Percentiles rank a stretch among this genome's conserved stretches.
These are phyloP conservation scores for Kwoniella pini DNA, from an alignment of 768 basidiomycete species.

Conservation along the genomic window DNA sequence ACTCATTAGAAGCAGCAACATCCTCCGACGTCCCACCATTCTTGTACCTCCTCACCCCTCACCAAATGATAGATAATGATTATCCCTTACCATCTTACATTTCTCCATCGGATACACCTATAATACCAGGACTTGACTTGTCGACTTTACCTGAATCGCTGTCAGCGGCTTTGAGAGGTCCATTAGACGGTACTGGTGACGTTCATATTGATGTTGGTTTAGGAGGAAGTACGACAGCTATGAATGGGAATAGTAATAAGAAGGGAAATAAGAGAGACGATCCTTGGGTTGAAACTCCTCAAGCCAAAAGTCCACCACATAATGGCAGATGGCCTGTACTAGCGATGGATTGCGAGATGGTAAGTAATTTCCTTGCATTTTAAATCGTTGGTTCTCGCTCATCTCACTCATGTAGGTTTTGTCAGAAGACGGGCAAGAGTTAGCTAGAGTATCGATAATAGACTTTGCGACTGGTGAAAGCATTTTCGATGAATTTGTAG, in stretches of 20 bases:
- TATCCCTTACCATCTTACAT: slow-evolving; percentile 87
- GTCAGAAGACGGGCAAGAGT: slow-evolving; percentile 85
- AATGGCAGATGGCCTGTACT: slow-evolving; percentile 59
- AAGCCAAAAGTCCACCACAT: slow-evolving; percentile 46
- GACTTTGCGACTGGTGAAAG: slow-evolving; percentile 72
- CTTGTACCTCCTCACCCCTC: slow-evolving; percentile 71
- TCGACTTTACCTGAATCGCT: slow-evolving; percentile 1
- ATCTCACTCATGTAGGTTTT: slow-evolving; percentile 64
- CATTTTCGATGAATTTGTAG: slow-evolving; percentile 85
- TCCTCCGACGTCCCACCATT: slow-evolving; percentile 64
- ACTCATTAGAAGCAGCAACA: slow-evolving; percentile 21
- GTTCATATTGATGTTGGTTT: slow-evolving; percentile 21
- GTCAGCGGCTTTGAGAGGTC: slow-evolving; percentile 2
- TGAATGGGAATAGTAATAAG: slow-evolving; percentile 13
- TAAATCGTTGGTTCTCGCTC: neutral
- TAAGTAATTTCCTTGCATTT: slow-evolving; percentile 53
- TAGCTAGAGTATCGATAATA: slow-evolving; percentile 80
- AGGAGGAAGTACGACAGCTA: slow-evolving; percentile 12
- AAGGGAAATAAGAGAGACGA: slow-evolving; percentile 46
- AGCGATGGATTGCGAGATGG: slow-evolving; percentile 98
- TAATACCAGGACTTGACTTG: slow-evolving; percentile 25
- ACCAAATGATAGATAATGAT: slow-evolving; percentile 92
- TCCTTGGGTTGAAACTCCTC: slow-evolving; percentile 83
- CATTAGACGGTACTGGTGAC: slow-evolving; percentile 2
- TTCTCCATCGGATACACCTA: slow-evolving; percentile 57